These are phyloP conservation scores for Novymonas esmeraldas DNA, from an alignment of 208 protist genomes.

Conservation along the genomic window DNA sequence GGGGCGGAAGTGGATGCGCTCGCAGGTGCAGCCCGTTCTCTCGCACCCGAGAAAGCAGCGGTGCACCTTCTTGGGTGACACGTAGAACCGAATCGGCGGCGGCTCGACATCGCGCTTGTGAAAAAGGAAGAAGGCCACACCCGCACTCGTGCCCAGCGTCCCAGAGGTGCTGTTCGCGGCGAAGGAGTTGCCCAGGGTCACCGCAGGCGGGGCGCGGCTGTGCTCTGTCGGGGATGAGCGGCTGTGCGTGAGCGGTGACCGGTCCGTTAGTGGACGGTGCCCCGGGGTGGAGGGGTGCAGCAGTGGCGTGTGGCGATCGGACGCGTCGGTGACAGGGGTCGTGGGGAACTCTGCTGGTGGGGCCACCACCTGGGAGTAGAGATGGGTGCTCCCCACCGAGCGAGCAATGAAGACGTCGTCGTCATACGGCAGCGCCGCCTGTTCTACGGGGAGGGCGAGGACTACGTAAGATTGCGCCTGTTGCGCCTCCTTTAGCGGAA, in stretches of 20 bases:
- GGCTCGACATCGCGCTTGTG: conserved; percentile 69
- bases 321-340: conserved; percentile 1
- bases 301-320: conserved; percentile 5
- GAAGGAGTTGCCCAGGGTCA: conserved; percentile 17
- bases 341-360: background rate
- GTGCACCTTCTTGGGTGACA: conserved; percentile 66
- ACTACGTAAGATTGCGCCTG: conserved; percentile 59
- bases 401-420: conserved; percentile 11
- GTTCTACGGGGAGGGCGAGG: conserved; percentile 32
- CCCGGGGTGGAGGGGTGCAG: background rate
- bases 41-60: conserved; percentile 74
- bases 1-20: conserved; percentile 56
- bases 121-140: conserved; percentile 65
- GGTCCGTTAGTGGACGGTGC: background rate
- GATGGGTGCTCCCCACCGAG: conserved; percentile 3
- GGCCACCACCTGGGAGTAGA: background rate
- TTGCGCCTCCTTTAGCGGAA: conserved; percentile 51
- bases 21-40: conserved; percentile 48
- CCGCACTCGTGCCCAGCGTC: too few relatives aligned
- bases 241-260: conserved; percentile 9
- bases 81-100: conserved; percentile 68
- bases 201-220: conserved; percentile 5
- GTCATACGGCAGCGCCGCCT: conserved; percentile 13
- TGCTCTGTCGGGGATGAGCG: conserved; percentile 7
- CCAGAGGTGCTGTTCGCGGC: too few relatives aligned